These are phyloP conservation scores for Beta macrorhiza DNA, from an alignment of 179 eudicot genomes.

Conservation along the genomic window DNA sequence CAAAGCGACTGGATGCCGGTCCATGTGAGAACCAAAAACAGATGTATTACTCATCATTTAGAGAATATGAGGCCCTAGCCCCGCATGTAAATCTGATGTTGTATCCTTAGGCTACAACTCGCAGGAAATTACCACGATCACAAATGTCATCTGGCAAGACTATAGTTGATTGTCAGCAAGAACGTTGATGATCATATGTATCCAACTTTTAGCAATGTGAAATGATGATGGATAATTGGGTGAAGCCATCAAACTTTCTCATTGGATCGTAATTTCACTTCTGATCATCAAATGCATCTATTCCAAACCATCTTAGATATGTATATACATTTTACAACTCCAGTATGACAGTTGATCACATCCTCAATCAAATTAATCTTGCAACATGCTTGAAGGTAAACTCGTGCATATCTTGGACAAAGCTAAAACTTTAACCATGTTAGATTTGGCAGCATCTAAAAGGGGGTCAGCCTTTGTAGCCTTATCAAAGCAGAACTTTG, in stretches of 20 bases:
- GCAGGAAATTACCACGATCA: not conserved
- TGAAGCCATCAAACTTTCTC: slow-evolving; percentile 1
- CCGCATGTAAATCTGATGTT: not conserved
- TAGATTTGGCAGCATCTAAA: slow-evolving; percentile 93
- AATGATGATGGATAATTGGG: not conserved
- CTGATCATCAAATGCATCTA: not conserved
- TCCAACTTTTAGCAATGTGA: not conserved
- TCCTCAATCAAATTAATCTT: slow-evolving; percentile 23
- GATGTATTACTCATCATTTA: not conserved
- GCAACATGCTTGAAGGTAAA: slow-evolving; percentile 25
- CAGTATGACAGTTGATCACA: not conserved
- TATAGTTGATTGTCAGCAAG: not conserved
- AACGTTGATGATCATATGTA: not conserved
- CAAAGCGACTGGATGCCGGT: not conserved
- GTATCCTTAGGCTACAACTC: not conserved
- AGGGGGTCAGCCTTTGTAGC: slow-evolving; percentile 79
- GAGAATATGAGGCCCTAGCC: not conserved
- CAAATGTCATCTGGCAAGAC: not conserved
- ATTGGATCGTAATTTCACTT: not conserved
- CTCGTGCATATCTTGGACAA: slow-evolving; percentile 49
- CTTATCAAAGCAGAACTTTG: slow-evolving; percentile 86
- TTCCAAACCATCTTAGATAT: not conserved
- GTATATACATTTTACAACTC: not conserved
- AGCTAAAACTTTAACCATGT: slow-evolving; percentile 69
- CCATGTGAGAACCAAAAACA: not conserved